Base-by-base conservation (phyloP, 495 filamentous ascomycete species). In the Podospora pseudoanserina region DNA sequence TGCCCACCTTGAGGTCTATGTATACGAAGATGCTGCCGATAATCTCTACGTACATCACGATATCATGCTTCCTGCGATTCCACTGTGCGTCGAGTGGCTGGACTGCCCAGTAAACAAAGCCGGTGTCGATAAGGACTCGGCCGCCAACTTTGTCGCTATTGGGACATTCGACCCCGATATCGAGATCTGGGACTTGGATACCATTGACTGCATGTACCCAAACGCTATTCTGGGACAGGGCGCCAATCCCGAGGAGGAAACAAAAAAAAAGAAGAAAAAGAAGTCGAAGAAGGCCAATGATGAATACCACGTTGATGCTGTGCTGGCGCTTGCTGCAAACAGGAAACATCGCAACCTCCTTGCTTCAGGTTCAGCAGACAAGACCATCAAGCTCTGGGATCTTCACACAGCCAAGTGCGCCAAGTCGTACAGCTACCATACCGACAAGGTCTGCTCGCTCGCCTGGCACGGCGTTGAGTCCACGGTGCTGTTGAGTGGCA, bases 1-100 rank as follows among this genome's bases (percentile, higher is more conserved):
- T 28, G 93, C 95, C 28, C 94, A 97, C 80, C 85, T 99, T 20
- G 96, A 98, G 76, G 89, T 97, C 58, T 98, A 98, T 77, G 92
- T 99, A 32, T 99, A 99, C 78, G 96, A 99, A 79, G 96, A 98
- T 74, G 81, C 77, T 65, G 93, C 88, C 11, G 95, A 96, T 75
- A 98, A 99, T 78, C 88, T 99, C 53, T 99, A 98, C 77, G 94
- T 98, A 11, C 95, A 99, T 81, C 96, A 99, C 83, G 95, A 99
- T 75, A 96, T 99, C 72, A 97, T 99, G 95, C 88, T 99, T 55
- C 95, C 95, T 19, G 94, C 94, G 34, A 96, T 98, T 78, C 95
- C 95, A 2, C 87, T 99, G 16, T 94, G 92, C 75, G 84, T 97
- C 49, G 95, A 99, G 81, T 99, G 95, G 95, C 80, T 99, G 20